These are phyloP conservation scores for Dipteronia dyeriana DNA, from an alignment of 345 rosid species.

Conservation along the genomic window DNA sequence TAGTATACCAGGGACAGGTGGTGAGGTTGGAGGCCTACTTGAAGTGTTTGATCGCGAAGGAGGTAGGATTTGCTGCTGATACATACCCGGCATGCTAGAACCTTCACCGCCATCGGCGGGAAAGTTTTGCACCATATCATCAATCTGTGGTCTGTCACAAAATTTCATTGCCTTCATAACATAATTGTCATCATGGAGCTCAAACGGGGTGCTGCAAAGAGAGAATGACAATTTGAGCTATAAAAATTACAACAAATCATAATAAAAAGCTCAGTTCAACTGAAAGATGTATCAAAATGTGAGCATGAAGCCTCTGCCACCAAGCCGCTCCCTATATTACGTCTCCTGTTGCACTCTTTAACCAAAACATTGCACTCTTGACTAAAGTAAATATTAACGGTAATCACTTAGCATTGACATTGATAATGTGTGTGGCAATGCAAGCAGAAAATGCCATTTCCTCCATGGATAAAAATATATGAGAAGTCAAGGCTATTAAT, in stretches of 20 bases:
- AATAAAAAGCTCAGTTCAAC: not conserved
- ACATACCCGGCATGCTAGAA: slow-evolving; percentile 50
- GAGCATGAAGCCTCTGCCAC: not conserved
- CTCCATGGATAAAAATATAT: not conserved
- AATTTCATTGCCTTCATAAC: slow-evolving; percentile 96
- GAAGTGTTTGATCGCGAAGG: slow-evolving; percentile 36
- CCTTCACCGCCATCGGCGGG: slow-evolving; percentile 52
- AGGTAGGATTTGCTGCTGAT: slow-evolving; percentile 48
- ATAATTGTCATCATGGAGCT: slow-evolving; percentile 96
- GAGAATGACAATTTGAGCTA: not conserved
- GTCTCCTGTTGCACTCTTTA: not conserved
- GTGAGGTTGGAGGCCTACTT: slow-evolving; percentile 60
- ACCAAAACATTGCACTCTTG: too few relatives aligned
- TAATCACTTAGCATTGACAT: not conserved
- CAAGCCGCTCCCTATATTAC: not conserved
- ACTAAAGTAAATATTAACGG: too few relatives aligned
- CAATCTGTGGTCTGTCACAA: slow-evolving; percentile 54
- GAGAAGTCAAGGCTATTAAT: not conserved
- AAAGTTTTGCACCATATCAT: slow-evolving; percentile 38
- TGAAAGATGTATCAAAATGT: not conserved
- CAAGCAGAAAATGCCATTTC: not conserved
- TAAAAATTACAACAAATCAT: not conserved
- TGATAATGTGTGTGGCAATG: not conserved
- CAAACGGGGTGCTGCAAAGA: slow-evolving; percentile 90
- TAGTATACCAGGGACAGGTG: slow-evolving; percentile 62